Percentiles rank a stretch among this genome's conserved stretches.
phyloP scores from a whole-genome alignment of 768 basidiomycete species.

The Mycena latifolia region DNA sequence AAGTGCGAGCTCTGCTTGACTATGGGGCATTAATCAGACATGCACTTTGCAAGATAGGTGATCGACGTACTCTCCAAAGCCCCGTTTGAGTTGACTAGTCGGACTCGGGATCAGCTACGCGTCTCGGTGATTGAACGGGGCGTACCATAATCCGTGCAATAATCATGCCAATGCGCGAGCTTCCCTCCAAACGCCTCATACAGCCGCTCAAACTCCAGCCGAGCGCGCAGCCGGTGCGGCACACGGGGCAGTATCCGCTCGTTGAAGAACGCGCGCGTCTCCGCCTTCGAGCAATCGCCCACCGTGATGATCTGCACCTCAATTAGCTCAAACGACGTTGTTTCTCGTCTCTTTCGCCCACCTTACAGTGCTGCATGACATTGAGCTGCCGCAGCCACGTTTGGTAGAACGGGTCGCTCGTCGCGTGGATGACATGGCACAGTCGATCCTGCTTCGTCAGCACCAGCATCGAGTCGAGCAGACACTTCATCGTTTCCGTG shows the following conservation, averaged over 20 bases:
- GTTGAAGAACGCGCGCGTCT: conserved; percentile 75
- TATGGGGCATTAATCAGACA: conserved; percentile 42
- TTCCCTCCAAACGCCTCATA: conserved; percentile 89
- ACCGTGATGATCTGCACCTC: conserved; percentile 76
- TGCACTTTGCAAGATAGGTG: conserved; percentile 3
- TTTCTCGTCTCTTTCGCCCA: conserved; percentile 38
- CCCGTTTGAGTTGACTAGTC: conserved; percentile 80
- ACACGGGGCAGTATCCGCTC: conserved; percentile 76
- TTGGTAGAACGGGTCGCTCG: conserved; percentile 88
- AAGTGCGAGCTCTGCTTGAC: conserved; percentile 87
- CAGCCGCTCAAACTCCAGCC: conserved; percentile 77
- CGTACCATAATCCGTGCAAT: conserved; percentile 77
- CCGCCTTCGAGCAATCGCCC: conserved; percentile 81
- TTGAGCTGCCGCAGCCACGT: conserved; percentile 86
- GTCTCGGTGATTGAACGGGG: conserved; percentile 12
- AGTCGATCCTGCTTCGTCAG: conserved; percentile 90
- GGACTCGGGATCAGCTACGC: conserved; percentile 5
- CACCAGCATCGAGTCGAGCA: conserved; percentile 89
- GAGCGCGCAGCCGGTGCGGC: conserved; percentile 67
- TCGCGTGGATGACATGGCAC: conserved; percentile 85
- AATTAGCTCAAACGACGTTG: background rate
- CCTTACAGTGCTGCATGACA: conserved; percentile 88
- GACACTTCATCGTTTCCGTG: conserved; percentile 83
- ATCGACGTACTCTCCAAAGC: conserved; percentile 69
- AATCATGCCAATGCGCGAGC: conserved; percentile 87